Evolutionary conservation across 1,139 yeast genomes (phyloP).

Genomic region (Pichia sp.): DNA sequence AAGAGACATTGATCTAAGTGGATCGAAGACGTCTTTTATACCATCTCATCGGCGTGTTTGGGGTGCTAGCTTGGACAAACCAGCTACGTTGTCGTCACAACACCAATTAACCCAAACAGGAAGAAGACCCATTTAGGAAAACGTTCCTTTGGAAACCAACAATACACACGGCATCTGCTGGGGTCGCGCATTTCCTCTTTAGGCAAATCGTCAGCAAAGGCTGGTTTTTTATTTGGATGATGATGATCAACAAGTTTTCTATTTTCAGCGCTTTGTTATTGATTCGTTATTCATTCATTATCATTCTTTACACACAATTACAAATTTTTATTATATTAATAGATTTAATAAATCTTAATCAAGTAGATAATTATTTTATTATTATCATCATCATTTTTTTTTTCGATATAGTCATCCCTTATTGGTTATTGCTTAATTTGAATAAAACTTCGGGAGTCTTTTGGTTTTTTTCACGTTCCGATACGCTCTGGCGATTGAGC

Average conservation of each 20-base stretch:
- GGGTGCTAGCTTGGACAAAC: not conserved
- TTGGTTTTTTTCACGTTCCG: conserved; percentile 45
- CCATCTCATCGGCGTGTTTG: not conserved
- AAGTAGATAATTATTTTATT: no score
- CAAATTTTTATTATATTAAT: not conserved
- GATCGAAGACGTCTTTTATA: conserved; percentile 7
- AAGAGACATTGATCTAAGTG: conserved; percentile 6
- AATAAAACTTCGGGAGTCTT: conserved; percentile 37
- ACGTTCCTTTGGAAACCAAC: not conserved
- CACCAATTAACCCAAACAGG: not conserved
- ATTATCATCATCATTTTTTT: not conserved
- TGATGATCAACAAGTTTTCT: not conserved
- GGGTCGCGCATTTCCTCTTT: not conserved
- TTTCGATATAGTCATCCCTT: not conserved
- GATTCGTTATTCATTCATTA: not conserved
- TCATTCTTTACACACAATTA: not conserved
- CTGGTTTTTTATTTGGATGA: not conserved
- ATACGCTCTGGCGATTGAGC: conserved; percentile 47
- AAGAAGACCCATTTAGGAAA: not conserved
- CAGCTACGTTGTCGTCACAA: not conserved
- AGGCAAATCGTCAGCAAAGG: not conserved
- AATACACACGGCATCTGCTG: not conserved
- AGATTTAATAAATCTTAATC: not conserved
- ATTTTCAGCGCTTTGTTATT: not conserved
- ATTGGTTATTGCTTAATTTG: conserved; percentile 18